Evolutionary conservation across 257 asterid genomes (phyloP).

Genomic region (Nemophila menziesii): DNA sequence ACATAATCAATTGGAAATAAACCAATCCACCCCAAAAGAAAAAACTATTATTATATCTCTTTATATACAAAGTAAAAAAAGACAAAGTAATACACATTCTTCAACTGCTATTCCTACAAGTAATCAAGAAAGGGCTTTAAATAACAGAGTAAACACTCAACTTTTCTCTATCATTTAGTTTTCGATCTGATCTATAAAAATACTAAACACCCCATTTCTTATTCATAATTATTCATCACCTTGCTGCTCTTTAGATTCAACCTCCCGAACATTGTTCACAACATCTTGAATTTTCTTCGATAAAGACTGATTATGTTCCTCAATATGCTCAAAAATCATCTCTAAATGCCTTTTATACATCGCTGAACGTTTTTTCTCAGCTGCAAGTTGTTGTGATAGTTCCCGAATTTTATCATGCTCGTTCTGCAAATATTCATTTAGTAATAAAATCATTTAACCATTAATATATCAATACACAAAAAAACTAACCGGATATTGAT

Average conservation of each 20-base stretch:
- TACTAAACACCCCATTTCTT: neutral
- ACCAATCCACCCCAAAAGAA: no score
- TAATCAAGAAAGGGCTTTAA: neutral
- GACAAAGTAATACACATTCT: neutral
- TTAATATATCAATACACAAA: no score
- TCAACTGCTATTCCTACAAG: conserved; percentile 22
- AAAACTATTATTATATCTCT: no score
- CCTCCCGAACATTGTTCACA: conserved; percentile 63
- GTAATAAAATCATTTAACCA: no score
- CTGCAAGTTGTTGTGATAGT: conserved; percentile 76
- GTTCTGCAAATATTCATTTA: conserved; percentile 73
- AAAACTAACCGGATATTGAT: conserved; percentile 66
- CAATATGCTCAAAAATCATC: conserved; percentile 80
- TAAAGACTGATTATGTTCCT: conserved; percentile 75
- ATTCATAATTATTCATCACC: conserved; percentile 25
- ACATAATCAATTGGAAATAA: no score
- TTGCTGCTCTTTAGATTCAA: conserved; percentile 55
- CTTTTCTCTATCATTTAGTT: neutral
- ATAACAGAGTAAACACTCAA: neutral
- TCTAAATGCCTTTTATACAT: conserved; percentile 85
- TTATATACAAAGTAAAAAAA: neutral
- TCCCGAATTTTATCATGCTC: conserved; percentile 90
- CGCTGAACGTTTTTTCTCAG: conserved; percentile 84
- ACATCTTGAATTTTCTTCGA: conserved; percentile 67
- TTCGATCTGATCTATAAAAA: neutral